Conservation (phyloP, 2,329 filamentous ascomycete genomes). For the Torrubiella hemipterigena region DNA sequence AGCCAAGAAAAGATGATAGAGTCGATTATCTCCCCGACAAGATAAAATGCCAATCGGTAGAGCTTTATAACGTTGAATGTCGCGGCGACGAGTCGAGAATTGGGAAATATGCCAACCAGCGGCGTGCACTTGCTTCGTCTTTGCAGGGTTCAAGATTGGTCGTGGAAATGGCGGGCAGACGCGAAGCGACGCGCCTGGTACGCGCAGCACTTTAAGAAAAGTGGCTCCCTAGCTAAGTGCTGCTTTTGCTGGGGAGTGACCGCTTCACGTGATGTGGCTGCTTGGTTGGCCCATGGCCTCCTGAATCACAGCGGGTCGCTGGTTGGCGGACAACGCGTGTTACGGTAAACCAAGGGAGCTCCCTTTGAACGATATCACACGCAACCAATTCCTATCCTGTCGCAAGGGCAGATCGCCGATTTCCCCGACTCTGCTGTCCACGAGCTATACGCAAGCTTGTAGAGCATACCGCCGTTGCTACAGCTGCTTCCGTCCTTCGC, state of each 20-base stretch:
- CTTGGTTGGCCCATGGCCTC: conserved; percentile 13
- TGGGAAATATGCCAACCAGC: not conserved
- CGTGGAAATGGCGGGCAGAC: conserved; percentile 22
- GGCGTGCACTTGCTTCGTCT: not conserved
- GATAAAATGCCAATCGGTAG: not conserved
- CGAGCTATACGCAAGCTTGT: too few species aligned
- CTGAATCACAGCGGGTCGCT: conserved; percentile 9
- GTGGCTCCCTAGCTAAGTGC: too few species aligned
- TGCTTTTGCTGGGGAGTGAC: too few species aligned
- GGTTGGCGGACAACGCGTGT: conserved; percentile 13
- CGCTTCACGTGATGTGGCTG: conserved; percentile 18
- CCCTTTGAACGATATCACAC: conserved; percentile 5
- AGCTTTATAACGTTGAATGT: not conserved
- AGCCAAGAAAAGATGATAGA: too few species aligned
- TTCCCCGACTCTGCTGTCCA: too few species aligned
- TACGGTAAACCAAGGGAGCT: conserved; percentile 11
- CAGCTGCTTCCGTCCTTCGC: too few species aligned
- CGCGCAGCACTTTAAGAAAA: conserved; percentile 27
- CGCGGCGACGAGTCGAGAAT: not conserved
- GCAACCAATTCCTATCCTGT: not conserved
- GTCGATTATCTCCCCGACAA: too few species aligned
- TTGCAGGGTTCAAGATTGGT: conserved; percentile 13
- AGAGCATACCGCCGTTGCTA: too few species aligned
- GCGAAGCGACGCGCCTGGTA: conserved; percentile 21
- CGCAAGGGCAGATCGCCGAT: too few species aligned